A percentile compares a stretch with the other conserved stretches of the same genome.
Evolutionary conservation across 2,329 filamentous ascomycete species (phyloP).

Genomic region (Pseudogymnoascus sp.): DNA sequence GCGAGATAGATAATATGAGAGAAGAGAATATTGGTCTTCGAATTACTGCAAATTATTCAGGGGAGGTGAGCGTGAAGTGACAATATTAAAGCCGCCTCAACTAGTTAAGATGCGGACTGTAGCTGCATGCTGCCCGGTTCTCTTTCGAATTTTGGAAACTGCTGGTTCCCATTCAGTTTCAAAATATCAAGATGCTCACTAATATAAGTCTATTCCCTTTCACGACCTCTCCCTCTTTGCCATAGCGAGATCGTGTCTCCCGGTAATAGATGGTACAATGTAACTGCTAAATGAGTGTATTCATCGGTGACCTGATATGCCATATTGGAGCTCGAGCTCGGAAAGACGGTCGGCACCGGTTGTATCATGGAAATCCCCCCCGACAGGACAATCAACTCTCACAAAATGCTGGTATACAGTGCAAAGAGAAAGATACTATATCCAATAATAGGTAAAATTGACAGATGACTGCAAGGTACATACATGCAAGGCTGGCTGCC

Average conservation of each 20-base stretch:
- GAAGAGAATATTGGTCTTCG: not conserved
- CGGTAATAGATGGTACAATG: not conserved
- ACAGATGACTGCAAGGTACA: not conserved
- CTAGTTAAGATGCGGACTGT: too few relatives aligned
- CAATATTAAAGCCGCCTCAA: not conserved
- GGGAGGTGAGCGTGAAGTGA: not conserved
- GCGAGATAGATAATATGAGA: constrained; percentile 6
- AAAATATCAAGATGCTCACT: too few relatives aligned
- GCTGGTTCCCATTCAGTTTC: too few relatives aligned
- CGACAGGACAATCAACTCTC: not conserved
- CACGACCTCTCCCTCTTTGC: too few relatives aligned
- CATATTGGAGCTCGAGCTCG: not conserved
- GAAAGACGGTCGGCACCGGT: not conserved
- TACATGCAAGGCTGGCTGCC: not conserved
- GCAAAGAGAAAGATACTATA: not conserved
- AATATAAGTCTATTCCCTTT: too few relatives aligned
- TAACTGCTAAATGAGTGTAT: not conserved
- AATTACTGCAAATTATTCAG: not conserved
- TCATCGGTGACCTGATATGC: not conserved
- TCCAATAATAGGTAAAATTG: not conserved
- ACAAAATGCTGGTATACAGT: not conserved
- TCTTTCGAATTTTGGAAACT: too few relatives aligned
- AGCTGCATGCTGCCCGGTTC: too few relatives aligned
- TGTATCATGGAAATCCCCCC: not conserved
- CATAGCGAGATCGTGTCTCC: not conserved